phyloP scores from a whole-genome alignment of 371 early-diverging fungal species.

The Mortierella sp. region DNA sequence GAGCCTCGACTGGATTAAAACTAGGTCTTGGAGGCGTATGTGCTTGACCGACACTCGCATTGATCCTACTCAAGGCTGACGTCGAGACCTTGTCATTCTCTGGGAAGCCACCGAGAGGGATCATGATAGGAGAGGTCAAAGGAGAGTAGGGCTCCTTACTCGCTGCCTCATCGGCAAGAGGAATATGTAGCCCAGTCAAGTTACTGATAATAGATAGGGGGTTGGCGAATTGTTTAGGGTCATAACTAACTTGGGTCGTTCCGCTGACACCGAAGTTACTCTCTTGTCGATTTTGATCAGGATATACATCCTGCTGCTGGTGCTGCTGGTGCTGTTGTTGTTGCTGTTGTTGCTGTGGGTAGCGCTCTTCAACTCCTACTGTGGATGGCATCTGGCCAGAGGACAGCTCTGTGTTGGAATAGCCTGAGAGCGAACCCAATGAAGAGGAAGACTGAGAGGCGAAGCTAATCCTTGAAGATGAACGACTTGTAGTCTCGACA shows the following conservation, averaged over 20 bases:
- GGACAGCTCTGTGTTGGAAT: slow-evolving; percentile 5
- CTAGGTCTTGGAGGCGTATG: not conserved
- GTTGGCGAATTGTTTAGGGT: too few species aligned
- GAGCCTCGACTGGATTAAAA: not conserved
- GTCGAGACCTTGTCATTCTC: not conserved
- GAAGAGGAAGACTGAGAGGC: slow-evolving; percentile 26
- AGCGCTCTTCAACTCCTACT: slow-evolving; percentile 3
- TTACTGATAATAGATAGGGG: slow-evolving; percentile 6
- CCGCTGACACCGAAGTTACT: not conserved
- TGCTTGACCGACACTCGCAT: too few species aligned
- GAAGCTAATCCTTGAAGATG: not conserved
- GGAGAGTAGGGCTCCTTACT: slow-evolving; percentile 50
- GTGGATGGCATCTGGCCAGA: not conserved
- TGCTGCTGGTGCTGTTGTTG: slow-evolving; percentile 22
- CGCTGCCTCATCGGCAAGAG: slow-evolving; percentile 40
- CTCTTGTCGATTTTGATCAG: not conserved
- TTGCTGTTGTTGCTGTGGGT: slow-evolving; percentile 5
- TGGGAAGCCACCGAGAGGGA: slow-evolving; percentile 41
- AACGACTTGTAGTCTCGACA: not conserved
- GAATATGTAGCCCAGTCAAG: slow-evolving; percentile 24
- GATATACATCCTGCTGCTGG: not conserved
- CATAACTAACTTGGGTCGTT: too few species aligned
- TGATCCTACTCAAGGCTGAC: not conserved
- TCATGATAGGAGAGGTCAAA: slow-evolving; percentile 46
- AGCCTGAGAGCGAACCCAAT: slow-evolving; percentile 20